Evolutionary conservation across 148 eudicot genomes (phyloP).

Genomic region (Camellia japonica): DNA sequence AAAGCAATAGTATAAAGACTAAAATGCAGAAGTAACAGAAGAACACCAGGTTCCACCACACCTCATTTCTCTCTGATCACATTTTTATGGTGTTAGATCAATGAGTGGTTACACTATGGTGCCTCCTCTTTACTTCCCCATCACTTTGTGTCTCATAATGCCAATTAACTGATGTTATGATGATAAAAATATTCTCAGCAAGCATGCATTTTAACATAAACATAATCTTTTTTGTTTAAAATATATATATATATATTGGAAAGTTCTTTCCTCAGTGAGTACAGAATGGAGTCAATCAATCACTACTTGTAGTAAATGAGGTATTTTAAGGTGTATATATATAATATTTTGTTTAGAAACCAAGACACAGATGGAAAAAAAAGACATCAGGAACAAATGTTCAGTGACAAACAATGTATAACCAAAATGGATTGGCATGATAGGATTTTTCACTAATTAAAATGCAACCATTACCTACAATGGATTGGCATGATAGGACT

Average conservation of each 20-base stretch:
- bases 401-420: neutral
- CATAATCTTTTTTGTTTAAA: too few species aligned
- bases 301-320: neutral
- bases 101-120: neutral
- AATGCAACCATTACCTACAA: neutral
- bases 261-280: too few species aligned
- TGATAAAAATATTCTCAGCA: too few species aligned
- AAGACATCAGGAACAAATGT: too few species aligned
- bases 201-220: too few species aligned
- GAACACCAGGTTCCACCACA: neutral
- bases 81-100: neutral
- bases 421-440: neutral
- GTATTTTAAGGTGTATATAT: neutral
- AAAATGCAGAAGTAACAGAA: neutral
- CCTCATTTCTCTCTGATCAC: neutral
- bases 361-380: too few species aligned
- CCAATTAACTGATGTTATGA: too few species aligned
- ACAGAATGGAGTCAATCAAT: neutral
- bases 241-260: too few species aligned
- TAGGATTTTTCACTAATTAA: neutral
- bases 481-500: neutral
- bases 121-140: neutral
- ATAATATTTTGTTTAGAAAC: too few species aligned
- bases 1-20: neutral
- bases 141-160: neutral